Evolutionary conservation across 73 alveolate species (phyloP).

Genomic region (Paramecium bursaria): DNA sequence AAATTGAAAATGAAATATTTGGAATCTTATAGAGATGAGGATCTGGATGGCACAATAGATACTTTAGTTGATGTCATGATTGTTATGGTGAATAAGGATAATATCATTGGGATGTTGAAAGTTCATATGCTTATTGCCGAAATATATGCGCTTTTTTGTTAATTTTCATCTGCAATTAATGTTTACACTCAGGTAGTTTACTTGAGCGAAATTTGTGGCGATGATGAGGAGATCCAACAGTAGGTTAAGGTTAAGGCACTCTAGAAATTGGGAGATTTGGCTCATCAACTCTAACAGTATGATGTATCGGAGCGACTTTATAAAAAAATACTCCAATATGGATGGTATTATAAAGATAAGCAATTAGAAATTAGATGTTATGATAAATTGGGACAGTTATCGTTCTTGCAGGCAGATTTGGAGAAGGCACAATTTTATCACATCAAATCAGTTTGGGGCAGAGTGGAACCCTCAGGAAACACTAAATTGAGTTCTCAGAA

Average conservation of each 20-base stretch:
- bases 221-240: constrained; percentile 45
- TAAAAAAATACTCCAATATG: constrained; percentile 37
- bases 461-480: constrained; percentile 50
- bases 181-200: constrained; percentile 11
- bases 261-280: constrained; percentile 12
- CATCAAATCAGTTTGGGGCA: constrained; percentile 47
- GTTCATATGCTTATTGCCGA: constrained; percentile 12
- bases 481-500: constrained; percentile 29
- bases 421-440: constrained; percentile 52
- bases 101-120: constrained; percentile 4
- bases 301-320: not conserved
- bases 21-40: too few relatives aligned
- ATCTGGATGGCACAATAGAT: constrained; percentile 43
- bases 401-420: constrained; percentile 14
- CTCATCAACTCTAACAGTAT: constrained; percentile 33
- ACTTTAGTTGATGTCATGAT: constrained; percentile 39
- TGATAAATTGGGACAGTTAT: constrained; percentile 42
- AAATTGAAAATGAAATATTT: too few relatives aligned
- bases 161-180: constrained; percentile 32
- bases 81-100: constrained; percentile 9
- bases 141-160: constrained; percentile 11
- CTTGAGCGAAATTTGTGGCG: constrained; percentile 41
- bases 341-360: constrained; percentile 48
- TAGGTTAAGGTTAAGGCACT: not conserved
- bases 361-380: constrained; percentile 23